A percentile compares a stretch with the other conserved stretches of the same genome.
These are phyloP conservation scores for Tylopilus balloui DNA, from an alignment of 768 basidiomycete genomes.

Conservation along the genomic window DNA sequence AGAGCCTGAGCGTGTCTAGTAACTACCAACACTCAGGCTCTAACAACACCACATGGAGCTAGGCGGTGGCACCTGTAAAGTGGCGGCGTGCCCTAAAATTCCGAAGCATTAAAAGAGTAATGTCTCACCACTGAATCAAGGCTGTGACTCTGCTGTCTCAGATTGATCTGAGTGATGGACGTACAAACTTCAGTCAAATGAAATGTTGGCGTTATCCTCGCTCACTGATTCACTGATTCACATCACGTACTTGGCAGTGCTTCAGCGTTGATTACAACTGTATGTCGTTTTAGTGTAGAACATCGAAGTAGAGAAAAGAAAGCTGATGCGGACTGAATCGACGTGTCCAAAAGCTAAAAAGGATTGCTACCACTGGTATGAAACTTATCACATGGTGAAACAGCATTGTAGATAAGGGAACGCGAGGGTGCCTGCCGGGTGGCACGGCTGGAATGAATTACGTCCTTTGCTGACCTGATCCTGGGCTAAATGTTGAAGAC, in stretches of 20 bases:
- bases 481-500: constrained; percentile 2
- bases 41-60: too few species aligned
- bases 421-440: not conserved
- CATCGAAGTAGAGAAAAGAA: not conserved
- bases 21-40: too few species aligned
- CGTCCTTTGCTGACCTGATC: constrained; percentile 6
- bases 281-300: not conserved
- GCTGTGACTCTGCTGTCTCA: constrained; percentile 8
- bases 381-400: not conserved
- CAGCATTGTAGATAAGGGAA: not conserved
- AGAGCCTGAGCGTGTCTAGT: too few species aligned
- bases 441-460: not conserved
- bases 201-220: too few species aligned
- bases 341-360: constrained; percentile 5
- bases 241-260: too few species aligned
- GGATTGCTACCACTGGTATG: not conserved
- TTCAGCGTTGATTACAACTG: not conserved
- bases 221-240: too few species aligned
- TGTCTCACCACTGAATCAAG: not conserved
- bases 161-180: not conserved
- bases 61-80: not conserved
- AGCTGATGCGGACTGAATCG: constrained; percentile 10
- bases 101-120: not conserved
- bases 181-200: not conserved
- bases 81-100: too few species aligned